Percentiles rank a stretch among this genome's conserved stretches.
Evolutionary conservation across 768 basidiomycete species (phyloP).

Genomic region (Hortiboletus campestris): DNA sequence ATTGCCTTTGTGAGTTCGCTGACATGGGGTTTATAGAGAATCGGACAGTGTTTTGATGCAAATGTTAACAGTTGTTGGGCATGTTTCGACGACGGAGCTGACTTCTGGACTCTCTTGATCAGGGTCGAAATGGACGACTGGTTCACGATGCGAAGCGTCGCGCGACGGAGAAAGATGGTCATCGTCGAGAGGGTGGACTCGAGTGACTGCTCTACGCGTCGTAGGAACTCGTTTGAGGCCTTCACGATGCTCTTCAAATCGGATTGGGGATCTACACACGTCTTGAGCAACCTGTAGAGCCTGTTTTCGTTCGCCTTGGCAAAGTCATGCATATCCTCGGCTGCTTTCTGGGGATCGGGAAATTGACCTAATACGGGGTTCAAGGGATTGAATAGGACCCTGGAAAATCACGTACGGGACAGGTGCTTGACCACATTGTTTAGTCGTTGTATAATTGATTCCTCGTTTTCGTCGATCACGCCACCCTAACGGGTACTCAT

Average conservation of each 20-base stretch:
- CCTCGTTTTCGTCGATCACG: slow-evolving; percentile 82
- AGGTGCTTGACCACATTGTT: slow-evolving; percentile 54
- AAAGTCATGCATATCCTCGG: slow-evolving; percentile 77
- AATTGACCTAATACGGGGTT: slow-evolving; percentile 42
- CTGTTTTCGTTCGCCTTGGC: slow-evolving; percentile 85
- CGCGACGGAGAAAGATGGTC: slow-evolving; percentile 64
- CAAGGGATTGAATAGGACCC: not conserved
- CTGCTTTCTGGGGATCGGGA: slow-evolving; percentile 69
- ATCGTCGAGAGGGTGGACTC: slow-evolving; percentile 65
- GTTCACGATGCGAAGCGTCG: slow-evolving; percentile 73
- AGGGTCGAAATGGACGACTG: slow-evolving; percentile 82
- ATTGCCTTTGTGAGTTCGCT: slow-evolving; percentile 74
- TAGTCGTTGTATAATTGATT: slow-evolving; percentile 54
- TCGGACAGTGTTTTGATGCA: slow-evolving; percentile 74
- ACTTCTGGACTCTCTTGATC: slow-evolving; percentile 62
- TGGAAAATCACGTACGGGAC: slow-evolving; percentile 47
- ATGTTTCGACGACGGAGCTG: slow-evolving; percentile 40
- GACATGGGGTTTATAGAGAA: slow-evolving; percentile 70
- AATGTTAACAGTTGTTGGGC: slow-evolving; percentile 54
- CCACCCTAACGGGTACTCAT: slow-evolving; percentile 63
- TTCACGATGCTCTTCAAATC: slow-evolving; percentile 81
- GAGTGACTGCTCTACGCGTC: slow-evolving; percentile 70
- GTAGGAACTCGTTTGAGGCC: slow-evolving; percentile 76
- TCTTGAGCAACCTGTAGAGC: slow-evolving; percentile 81
- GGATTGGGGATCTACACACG: slow-evolving; percentile 78